phyloP scores from a whole-genome alignment of 2,329 filamentous ascomycete genomes.

The Gremmenia infestans region DNA sequence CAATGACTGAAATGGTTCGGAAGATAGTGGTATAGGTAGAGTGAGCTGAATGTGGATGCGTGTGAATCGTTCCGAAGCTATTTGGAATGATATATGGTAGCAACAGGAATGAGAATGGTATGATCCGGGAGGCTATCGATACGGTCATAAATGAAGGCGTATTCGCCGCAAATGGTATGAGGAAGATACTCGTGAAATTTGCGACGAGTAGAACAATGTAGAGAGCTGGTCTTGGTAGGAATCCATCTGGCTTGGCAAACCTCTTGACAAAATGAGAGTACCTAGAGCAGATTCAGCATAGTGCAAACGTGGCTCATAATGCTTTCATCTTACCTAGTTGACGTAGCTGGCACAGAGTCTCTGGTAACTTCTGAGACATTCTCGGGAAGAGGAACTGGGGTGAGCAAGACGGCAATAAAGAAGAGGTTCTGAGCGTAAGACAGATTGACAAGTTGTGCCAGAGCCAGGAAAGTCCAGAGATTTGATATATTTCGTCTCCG shows the following conservation, averaged over 20 bases:
- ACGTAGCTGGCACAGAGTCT: slow-evolving; percentile 15
- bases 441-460: slow-evolving; percentile 56
- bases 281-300: slow-evolving; percentile 7
- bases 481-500: slow-evolving; percentile 50
- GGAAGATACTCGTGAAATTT: slow-evolving; percentile 35
- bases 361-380: slow-evolving; percentile 25
- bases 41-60: slow-evolving; percentile 36
- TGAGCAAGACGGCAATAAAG: slow-evolving; percentile 53
- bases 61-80: slow-evolving; percentile 43
- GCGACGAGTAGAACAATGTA: slow-evolving; percentile 33
- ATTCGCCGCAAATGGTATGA: slow-evolving; percentile 38
- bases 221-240: slow-evolving; percentile 37
- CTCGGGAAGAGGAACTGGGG: slow-evolving; percentile 42
- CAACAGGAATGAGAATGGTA: slow-evolving; percentile 43
- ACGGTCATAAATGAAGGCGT: slow-evolving; percentile 37
- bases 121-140: slow-evolving; percentile 31
- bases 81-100: slow-evolving; percentile 43
- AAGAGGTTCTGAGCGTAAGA: slow-evolving; percentile 61
- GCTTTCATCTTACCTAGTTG: slow-evolving; percentile 12
- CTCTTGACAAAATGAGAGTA: slow-evolving; percentile 32
- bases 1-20: slow-evolving; percentile 40
- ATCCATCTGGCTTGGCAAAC: slow-evolving; percentile 40
- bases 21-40: slow-evolving; percentile 43
- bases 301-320: not conserved
- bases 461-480: slow-evolving; percentile 50